These are phyloP conservation scores for Neofusicoccum parvum DNA, from an alignment of 2,329 filamentous ascomycete species.

Conservation along the genomic window DNA sequence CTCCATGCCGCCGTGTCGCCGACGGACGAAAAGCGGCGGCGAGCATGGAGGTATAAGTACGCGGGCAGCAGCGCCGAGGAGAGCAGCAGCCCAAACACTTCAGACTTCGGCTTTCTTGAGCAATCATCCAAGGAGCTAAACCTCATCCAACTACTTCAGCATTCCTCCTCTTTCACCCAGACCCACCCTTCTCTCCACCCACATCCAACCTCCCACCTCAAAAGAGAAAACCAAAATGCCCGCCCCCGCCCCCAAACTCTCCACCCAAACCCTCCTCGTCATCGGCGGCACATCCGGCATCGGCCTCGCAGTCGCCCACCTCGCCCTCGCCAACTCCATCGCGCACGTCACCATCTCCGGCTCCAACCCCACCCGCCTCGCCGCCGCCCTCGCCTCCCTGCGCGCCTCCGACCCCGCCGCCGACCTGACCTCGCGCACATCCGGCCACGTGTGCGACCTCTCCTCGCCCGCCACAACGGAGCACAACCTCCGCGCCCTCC, in stretches of 20 bases:
- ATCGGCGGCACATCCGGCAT: conserved; percentile 67
- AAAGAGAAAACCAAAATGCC: conserved; percentile 4
- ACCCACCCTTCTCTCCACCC: too few species aligned
- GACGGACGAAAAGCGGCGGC: too few species aligned
- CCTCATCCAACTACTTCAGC: too few species aligned
- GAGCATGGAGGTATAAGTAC: too few species aligned
- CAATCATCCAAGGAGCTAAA: too few species aligned
- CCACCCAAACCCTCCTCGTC: conserved; percentile 55
- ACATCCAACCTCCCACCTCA: too few species aligned
- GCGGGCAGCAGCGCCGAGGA: too few species aligned
- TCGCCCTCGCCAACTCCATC: conserved; percentile 56
- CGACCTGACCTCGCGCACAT: conserved; percentile 25
- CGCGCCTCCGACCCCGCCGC: conserved; percentile 43
- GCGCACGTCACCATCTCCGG: conserved; percentile 59
- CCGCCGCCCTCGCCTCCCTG: conserved; percentile 50
- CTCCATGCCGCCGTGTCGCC: too few species aligned
- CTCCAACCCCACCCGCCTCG: conserved; percentile 55
- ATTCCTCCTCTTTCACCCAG: too few species aligned
- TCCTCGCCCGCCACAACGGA: conserved; percentile 32
- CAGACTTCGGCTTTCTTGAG: too few species aligned
- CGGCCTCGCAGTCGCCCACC: conserved; percentile 63
- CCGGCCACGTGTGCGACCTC: conserved; percentile 34
- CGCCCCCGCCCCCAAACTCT: conserved; percentile 53
- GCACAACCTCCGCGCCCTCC: conserved; percentile 29
- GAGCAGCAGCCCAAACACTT: too few species aligned